Base-by-base conservation (phyloP, 495 filamentous ascomycete genomes). In the Rusavskia elegans region DNA sequence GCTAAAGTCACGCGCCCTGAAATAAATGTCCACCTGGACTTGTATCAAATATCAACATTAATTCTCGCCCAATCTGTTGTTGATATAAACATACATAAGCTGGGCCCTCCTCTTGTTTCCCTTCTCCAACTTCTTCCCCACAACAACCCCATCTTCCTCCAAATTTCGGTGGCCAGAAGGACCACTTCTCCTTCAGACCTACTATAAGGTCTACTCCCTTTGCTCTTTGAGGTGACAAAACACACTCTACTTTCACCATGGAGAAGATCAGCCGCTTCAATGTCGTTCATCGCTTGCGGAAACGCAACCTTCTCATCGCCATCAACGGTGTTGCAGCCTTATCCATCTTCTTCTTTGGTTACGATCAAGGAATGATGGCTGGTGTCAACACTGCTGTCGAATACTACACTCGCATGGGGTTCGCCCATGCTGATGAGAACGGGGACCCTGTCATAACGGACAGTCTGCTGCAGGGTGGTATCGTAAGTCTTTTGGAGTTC, bases 391-490 rank as follows among this genome's bases (percentile, higher is more conserved):
- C 63, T 49, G 52, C 69, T 30, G 67, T 65, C 5, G 60, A 51
- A 9, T 74, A 72, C 52, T 75, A 78, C 55, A 65, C 77, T 19
- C 65, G 76, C 5, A 84, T 85, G 81, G 69, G 70, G 25, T 79
- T 83, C 56, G 82, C 81, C 5, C 70, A 83, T 49, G 73, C 71
- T 4, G 66, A 78, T 27, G 65, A 68, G 20, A 58, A 65, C 23
- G 51, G 25, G 56, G 67, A 71, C 2, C 68, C 71, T 0, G 71
- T 80, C 17, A 68, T 82, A 23, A 77, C 76, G 13, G 68, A 82
- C 61, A 75, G 68, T 41, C 56, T 84, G 29, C 68, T 83, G 2
- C 79, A 85, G 53, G 82, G 82, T 21, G 80, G 82, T 3, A 85
- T 85, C 32, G 76, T 84, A 14, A 64, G 57, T 63, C 7, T 5